Evolutionary conservation across 345 rosid species (phyloP).

Genomic region (Eucalyptus cloeziana): DNA sequence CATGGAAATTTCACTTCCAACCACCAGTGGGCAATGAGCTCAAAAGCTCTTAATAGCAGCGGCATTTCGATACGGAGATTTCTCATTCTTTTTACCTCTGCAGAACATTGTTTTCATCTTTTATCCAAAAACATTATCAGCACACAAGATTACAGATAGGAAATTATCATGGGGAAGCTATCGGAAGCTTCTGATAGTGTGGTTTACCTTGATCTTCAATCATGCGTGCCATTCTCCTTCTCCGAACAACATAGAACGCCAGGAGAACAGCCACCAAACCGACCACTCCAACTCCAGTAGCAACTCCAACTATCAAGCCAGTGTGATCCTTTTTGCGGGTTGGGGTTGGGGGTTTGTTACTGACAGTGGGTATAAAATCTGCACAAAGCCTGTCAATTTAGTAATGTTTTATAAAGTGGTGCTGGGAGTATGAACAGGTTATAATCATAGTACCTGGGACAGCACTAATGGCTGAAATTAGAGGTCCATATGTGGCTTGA

Average conservation of each 20-base stretch:
- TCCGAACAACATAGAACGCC: not conserved
- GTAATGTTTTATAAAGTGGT: not conserved
- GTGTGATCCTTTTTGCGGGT: constrained; percentile 12
- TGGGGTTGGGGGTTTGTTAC: constrained; percentile 30
- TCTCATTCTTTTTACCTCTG: rapidly evolving
- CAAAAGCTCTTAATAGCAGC: rapidly evolving
- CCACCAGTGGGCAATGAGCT: not conserved
- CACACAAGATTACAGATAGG: not conserved
- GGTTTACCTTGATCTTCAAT: not conserved
- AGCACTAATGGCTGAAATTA: constrained; percentile 45
- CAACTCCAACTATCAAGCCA: not conserved
- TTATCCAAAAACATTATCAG: rapidly evolving
- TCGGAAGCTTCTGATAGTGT: rapidly evolving
- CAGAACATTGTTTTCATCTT: not conserved
- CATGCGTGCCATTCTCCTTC: not conserved
- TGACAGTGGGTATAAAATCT: constrained; percentile 62
- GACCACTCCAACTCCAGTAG: not conserved
- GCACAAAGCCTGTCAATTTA: constrained; percentile 4
- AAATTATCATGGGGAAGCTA: not conserved
- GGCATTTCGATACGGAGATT: not conserved
- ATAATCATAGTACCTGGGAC: constrained; percentile 23
- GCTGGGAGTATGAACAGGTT: not conserved
- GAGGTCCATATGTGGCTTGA: constrained; percentile 21
- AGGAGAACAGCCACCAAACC: not conserved
- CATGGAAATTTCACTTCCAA: not conserved